Base-by-base conservation (phyloP, 345 rosid genomes). In the Fremontodendron californicum region DNA sequence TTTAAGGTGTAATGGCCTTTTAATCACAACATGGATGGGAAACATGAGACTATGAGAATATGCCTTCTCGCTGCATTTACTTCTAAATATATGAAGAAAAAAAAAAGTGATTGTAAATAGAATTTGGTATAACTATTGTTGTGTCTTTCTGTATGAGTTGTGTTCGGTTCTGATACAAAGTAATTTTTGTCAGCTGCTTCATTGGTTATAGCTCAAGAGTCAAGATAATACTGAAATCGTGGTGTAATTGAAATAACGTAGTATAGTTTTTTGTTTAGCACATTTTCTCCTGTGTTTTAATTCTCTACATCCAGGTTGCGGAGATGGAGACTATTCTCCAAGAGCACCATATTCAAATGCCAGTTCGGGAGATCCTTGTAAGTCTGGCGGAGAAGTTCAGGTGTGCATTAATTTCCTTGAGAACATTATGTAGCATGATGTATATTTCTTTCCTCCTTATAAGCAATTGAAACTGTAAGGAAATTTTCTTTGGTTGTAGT, bases 281-380 rank as follows among this genome's bases (percentile, higher is more conserved):
- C 54, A 70, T 79, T 40, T 76, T 40, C 7, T 35, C 19, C 52
- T 15, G 58, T 23, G 6, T 71, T 54, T 46, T 57, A 48, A 27
- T 67, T 67, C 15, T 69, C 23, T 79, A 61, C 48, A 46, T 76
- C 52, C 79, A 94, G 99, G 99, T 94, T 43, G 75, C 79, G n/a
- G 99, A 94, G 91, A 94, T 96, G 99, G 99, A 96, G 77, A 81
- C 85, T 76, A 86, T 96, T 78, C 78, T 96, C 89, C 92, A 84
- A 85, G 93, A 90, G 76, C 92, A 96, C 85, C 78, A 90, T 42
- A 88, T 88, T 81, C 74, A 80, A 68, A 92, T 96, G 97, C 98
- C 97, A 37, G 76, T 85, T 72, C 89, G 90, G 76, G 89, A 94
- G 54, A 77, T 94, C 83, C 93, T 96, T 64, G 88, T 87, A 62